Evolutionary conservation across 2,329 filamentous ascomycete species (phyloP).

Genomic region (Fusarium incarnatum): DNA sequence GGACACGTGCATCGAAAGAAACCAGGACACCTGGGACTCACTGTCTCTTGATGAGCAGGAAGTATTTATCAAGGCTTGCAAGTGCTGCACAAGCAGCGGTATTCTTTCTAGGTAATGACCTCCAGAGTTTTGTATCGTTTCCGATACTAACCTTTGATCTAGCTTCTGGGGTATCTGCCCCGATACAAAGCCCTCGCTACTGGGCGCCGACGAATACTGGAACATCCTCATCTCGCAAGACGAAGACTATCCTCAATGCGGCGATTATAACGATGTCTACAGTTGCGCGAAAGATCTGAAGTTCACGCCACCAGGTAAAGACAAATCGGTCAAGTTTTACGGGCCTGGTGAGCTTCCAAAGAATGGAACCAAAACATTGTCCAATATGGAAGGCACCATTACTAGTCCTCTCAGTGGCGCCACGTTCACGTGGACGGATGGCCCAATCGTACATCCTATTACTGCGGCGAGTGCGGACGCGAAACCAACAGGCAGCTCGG

Average conservation of each 20-base stretch:
- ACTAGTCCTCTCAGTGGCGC: background rate
- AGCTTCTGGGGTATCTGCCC: background rate
- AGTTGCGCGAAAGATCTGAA: background rate
- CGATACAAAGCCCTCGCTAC: background rate
- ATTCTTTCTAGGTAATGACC: background rate
- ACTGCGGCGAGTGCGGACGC: background rate
- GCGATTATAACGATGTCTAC: background rate
- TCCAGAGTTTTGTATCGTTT: accelerated
- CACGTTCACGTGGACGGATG: background rate
- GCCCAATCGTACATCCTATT: background rate
- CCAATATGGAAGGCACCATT: background rate
- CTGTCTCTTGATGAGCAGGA: background rate
- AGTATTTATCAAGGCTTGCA: background rate
- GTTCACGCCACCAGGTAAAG: background rate
- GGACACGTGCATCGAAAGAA: background rate
- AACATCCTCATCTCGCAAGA: background rate
- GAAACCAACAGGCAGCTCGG: background rate
- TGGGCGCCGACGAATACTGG: background rate
- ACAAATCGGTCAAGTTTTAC: background rate
- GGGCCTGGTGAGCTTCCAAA: background rate
- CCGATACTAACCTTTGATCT: background rate
- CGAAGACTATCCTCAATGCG: background rate
- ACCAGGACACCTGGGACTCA: background rate
- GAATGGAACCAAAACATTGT: background rate
- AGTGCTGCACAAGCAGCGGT: background rate